Evolutionary conservation across 225 moss, liverwort and hornwort genomes (phyloP), one percentile per base, ranked within the genome.

Genomic region (Anthoceros angustus): DNA sequence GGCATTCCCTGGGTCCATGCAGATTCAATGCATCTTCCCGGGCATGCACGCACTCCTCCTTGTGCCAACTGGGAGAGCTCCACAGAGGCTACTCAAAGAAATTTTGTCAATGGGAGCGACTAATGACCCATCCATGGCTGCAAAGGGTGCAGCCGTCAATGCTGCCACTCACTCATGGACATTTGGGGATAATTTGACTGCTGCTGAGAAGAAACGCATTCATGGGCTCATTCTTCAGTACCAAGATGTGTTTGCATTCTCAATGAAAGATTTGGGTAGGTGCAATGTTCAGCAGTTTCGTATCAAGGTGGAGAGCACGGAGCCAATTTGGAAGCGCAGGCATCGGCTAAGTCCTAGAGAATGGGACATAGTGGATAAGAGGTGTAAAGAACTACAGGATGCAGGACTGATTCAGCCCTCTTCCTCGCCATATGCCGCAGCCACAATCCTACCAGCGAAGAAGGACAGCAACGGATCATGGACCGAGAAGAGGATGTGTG

Each of bases 371-470:
- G 67, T 55, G 45, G 48, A 68, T 50, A 23, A 5, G 5, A 45
- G 67, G 8, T 68, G 67, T 66, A 10, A 66, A 18, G 70, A 63
- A 18, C 64, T 64, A 23, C 63, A 70, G 9, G 65, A 49, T 14
- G 71, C 55, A 9, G 40, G 71, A 5, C 41, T 60, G 12, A 71
- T 71, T 14, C 8, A 60, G 43, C 71, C 71, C 3, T 71, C 70
- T 0, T 38, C 20, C 26, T 66, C 55, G 24, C 5, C 40, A 23
- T 71, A 49, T 55, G 65, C 49, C 0, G 25, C 71, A n/a, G 41
- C 71, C 14, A 71, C 25, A 24, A 50, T 71, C 8, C 48, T 71
- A 64, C 50, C 60, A 14, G 41, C 71, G 8, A 71, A 71, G 65
- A 66, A 71, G n/a, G 65, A 61, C 32, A n/a, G 21, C 21, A 65